phyloP scores from a whole-genome alignment of 2,329 filamentous ascomycete species.

The Pyrenochaeta sp. region DNA sequence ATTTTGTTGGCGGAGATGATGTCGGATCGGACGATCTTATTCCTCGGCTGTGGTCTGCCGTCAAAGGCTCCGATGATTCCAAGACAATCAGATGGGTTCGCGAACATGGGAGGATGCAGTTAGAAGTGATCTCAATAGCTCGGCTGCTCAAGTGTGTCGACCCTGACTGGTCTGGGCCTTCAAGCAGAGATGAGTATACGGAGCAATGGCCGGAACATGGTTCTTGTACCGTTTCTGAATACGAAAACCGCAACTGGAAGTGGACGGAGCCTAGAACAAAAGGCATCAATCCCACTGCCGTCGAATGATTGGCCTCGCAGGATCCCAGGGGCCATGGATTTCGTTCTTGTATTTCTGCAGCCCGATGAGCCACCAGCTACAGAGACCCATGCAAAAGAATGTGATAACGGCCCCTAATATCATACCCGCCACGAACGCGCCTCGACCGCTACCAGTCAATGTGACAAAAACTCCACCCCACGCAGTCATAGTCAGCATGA shows the following conservation, averaged over 20 bases:
- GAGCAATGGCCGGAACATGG: constrained; percentile 44
- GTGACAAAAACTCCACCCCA: constrained; percentile 77
- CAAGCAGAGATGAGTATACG: constrained; percentile 18
- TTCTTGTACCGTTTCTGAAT: constrained; percentile 38
- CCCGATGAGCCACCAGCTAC: constrained; percentile 97
- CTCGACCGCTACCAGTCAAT: constrained; percentile 62
- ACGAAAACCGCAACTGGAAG: constrained; percentile 34
- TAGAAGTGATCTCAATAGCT: constrained; percentile 40
- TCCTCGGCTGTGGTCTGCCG: constrained; percentile 42
- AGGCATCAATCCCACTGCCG: constrained; percentile 62
- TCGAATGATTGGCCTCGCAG: constrained; percentile 85
- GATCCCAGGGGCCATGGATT: constrained; percentile 97
- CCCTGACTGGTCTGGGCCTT: constrained; percentile 21
- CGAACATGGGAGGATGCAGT: constrained; percentile 32
- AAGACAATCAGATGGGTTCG: constrained; percentile 46
- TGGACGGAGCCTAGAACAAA: constrained; percentile 23
- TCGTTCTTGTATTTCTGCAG: constrained; percentile 99
- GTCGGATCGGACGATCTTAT: constrained; percentile 46
- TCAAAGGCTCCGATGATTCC: constrained; percentile 22
- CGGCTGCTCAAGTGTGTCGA: constrained; percentile 30
- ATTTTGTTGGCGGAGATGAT: constrained; percentile 49
- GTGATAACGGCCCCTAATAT: constrained; percentile 78
- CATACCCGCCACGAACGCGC: constrained; percentile 73
- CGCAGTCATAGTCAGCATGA: constrained; percentile 78
- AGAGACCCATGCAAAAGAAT: constrained; percentile 84